These are phyloP conservation scores for Penicillium samsonianum DNA, from an alignment of 495 filamentous ascomycete genomes.

Conservation along the genomic window DNA sequence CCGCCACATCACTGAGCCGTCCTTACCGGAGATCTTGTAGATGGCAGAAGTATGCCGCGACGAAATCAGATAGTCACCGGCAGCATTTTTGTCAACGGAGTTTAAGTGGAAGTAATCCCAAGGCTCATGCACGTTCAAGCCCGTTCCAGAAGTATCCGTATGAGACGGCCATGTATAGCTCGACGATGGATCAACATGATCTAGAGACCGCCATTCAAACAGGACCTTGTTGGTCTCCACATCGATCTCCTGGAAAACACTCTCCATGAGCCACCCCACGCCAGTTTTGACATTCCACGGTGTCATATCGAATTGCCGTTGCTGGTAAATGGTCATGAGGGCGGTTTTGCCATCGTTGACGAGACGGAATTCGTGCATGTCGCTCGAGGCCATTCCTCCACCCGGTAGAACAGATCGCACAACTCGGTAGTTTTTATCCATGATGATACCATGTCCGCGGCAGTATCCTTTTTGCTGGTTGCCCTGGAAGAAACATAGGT, in stretches of 20 bases:
- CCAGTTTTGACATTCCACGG: conserved; percentile 50
- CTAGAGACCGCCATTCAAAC: conserved; percentile 56
- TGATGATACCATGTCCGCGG: conserved; percentile 54
- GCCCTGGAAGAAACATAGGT: conserved; percentile 57
- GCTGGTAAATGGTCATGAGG: conserved; percentile 58
- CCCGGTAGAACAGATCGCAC: conserved; percentile 47
- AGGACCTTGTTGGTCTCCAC: conserved; percentile 50
- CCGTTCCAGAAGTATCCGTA: conserved; percentile 51
- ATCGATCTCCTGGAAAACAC: conserved; percentile 54
- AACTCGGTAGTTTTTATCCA: conserved; percentile 52
- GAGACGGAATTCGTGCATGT: conserved; percentile 54
- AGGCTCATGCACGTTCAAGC: conserved; percentile 45
- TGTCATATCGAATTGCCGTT: conserved; percentile 54
- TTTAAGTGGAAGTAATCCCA: conserved; percentile 71
- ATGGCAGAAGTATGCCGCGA: conserved; percentile 59
- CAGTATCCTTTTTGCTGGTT: conserved; percentile 56
- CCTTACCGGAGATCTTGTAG: conserved; percentile 60
- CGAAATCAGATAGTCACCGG: conserved; percentile 61
- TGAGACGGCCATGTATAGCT: conserved; percentile 47
- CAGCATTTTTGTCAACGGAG: conserved; percentile 58
- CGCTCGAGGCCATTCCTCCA: conserved; percentile 49
- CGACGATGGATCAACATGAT: conserved; percentile 51
- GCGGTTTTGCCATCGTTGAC: conserved; percentile 52
- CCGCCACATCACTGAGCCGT: conserved; percentile 60
- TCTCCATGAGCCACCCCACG: conserved; percentile 54